Conservation (phyloP, 169 alveolate genomes). For the Eimeria zaria region DNA sequence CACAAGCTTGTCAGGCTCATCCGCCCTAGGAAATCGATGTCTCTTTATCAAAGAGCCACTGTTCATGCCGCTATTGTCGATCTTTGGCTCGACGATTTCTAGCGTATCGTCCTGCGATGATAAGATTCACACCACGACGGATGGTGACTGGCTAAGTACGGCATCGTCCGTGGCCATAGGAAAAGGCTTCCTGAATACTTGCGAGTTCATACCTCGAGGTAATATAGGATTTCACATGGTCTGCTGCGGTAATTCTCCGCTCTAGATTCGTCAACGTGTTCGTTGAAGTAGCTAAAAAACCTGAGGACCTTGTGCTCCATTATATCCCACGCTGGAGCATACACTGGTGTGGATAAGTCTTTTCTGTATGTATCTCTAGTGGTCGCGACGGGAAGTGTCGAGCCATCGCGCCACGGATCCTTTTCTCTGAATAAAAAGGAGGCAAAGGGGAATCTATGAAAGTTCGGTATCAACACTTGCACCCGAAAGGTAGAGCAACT, state of each 20-base stretch:
- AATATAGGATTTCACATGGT: constrained; percentile 88
- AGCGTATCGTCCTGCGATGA: constrained; percentile 90
- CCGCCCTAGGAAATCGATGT: constrained; percentile 89
- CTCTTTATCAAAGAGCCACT: constrained; percentile 93
- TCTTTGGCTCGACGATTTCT: constrained; percentile 90
- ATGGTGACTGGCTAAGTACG: neutral
- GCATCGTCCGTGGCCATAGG: neutral
- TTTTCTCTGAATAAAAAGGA: constrained; percentile 26
- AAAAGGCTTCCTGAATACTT: neutral
- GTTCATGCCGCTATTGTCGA: constrained; percentile 92
- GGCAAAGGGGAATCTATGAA: neutral
- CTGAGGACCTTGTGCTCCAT: constrained; percentile 88
- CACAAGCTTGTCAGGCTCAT: constrained; percentile 86
- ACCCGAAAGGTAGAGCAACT: neutral
- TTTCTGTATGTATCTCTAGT: constrained; percentile 43
- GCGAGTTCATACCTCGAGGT: constrained; percentile 87
- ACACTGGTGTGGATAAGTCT: neutral
- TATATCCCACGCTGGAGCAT: constrained; percentile 84
- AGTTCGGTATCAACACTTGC: neutral
- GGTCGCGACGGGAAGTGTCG: constrained; percentile 74
- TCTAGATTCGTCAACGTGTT: constrained; percentile 91
- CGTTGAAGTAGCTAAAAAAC: constrained; percentile 92
- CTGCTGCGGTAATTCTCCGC: constrained; percentile 91
- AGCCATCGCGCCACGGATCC: constrained; percentile 80
- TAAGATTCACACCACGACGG: neutral